Evolutionary conservation across 805 yeast species (phyloP).

Genomic region (Teunomyces barrocoloradensis): DNA sequence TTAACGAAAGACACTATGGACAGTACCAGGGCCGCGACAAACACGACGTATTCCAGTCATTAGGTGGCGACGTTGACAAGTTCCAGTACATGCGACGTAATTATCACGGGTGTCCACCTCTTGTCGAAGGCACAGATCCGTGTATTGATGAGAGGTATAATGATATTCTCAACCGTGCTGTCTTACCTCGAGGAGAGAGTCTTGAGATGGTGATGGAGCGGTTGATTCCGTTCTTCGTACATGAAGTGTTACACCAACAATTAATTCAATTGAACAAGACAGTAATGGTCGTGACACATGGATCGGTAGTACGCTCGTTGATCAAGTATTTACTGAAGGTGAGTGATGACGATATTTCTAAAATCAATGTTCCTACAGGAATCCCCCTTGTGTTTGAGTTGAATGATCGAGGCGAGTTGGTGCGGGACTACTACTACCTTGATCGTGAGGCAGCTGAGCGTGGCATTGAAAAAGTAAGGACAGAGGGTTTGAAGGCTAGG

Average conservation of each 20-base stretch:
- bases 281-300: constrained; percentile 42
- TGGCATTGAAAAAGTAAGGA: constrained; percentile 36
- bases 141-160: constrained; percentile 38
- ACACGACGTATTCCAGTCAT: constrained; percentile 31
- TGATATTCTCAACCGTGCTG: constrained; percentile 16
- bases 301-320: constrained; percentile 40
- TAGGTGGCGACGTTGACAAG: constrained; percentile 30
- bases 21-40: constrained; percentile 41
- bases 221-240: constrained; percentile 35
- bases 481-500: constrained; percentile 20
- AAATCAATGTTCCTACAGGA: constrained; percentile 44
- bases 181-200: constrained; percentile 40
- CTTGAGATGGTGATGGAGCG: constrained; percentile 38
- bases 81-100: constrained; percentile 39
- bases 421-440: constrained; percentile 34
- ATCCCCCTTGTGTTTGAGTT: constrained; percentile 44
- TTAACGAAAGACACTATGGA: constrained; percentile 46
- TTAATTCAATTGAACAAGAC: constrained; percentile 24
- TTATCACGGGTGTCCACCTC: constrained; percentile 38
- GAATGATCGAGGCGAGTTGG: constrained; percentile 26
- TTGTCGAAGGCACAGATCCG: constrained; percentile 22
- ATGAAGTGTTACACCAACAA: constrained; percentile 25
- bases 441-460: constrained; percentile 39
- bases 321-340: constrained; percentile 37
- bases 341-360: constrained; percentile 36